Conservation (phyloP, 495 filamentous ascomycete species). For the Choiromyces venosus region DNA sequence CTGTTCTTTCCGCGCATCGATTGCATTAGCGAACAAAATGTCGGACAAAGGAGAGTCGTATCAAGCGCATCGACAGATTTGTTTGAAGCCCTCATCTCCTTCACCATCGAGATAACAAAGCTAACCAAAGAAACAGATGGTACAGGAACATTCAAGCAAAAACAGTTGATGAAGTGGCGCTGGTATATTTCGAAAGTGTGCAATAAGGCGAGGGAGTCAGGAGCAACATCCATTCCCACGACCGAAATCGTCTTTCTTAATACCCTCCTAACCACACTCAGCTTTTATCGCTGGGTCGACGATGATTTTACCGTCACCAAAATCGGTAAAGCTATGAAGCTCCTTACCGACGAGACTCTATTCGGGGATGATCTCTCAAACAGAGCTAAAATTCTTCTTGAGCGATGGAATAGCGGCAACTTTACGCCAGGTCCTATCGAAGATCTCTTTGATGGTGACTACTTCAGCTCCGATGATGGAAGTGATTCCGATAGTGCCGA, state of each 20-base stretch:
- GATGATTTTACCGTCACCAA: neutral
- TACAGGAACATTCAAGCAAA: neutral
- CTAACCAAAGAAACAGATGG: neutral
- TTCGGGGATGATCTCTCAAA: neutral
- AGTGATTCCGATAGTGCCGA: conserved; percentile 11
- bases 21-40: no score
- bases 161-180: neutral
- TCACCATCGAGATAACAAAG: neutral
- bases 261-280: neutral
- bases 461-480: conserved; percentile 14
- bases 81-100: no score
- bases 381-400: neutral
- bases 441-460: neutral
- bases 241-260: neutral
- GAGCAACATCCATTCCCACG: neutral
- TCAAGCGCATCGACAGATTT: no score
- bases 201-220: neutral
- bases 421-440: conserved; percentile 16
- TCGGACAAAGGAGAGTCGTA: no score
- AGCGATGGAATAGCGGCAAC: conserved; percentile 15
- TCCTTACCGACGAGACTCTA: neutral
- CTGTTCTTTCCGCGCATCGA: no score
- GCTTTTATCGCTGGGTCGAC: neutral
- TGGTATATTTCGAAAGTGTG: neutral
- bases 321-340: neutral